Conservation (phyloP, 306 rosid species). For the Castanea mollissima region DNA sequence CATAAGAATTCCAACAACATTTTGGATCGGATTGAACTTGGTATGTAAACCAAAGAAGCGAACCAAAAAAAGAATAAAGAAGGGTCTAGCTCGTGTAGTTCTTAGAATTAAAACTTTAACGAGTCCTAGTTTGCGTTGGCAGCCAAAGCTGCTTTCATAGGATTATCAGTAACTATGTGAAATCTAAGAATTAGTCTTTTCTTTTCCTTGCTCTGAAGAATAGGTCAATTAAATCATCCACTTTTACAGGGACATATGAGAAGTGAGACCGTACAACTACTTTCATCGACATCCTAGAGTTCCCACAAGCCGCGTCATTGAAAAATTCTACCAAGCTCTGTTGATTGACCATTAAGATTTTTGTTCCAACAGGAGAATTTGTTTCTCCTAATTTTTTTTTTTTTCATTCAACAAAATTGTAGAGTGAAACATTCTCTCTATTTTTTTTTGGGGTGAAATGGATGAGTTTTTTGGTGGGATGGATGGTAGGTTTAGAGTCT, state of each 20-base stretch:
- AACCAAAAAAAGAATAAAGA: no score
- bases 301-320: neutral
- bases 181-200: neutral
- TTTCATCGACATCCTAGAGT: neutral
- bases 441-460: constrained; percentile 24
- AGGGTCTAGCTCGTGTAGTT: no score
- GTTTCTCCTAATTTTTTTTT: neutral
- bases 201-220: constrained; percentile 7
- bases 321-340: neutral
- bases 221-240: constrained; percentile 33
- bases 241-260: constrained; percentile 10
- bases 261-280: constrained; percentile 13
- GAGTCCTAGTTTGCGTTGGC: no score
- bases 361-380: neutral
- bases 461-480: constrained; percentile 50
- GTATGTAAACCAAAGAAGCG: no score
- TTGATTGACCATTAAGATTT: neutral
- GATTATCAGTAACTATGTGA: no score
- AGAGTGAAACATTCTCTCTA: neutral
- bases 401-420: neutral
- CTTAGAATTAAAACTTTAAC: no score
- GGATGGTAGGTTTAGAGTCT: constrained; percentile 44
- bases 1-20: no score
- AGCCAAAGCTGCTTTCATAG: no score
- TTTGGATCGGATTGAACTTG: no score